These are phyloP conservation scores for Barnettozyma hawaiiensis DNA, from an alignment of 1,139 yeast genomes.

Conservation along the genomic window DNA sequence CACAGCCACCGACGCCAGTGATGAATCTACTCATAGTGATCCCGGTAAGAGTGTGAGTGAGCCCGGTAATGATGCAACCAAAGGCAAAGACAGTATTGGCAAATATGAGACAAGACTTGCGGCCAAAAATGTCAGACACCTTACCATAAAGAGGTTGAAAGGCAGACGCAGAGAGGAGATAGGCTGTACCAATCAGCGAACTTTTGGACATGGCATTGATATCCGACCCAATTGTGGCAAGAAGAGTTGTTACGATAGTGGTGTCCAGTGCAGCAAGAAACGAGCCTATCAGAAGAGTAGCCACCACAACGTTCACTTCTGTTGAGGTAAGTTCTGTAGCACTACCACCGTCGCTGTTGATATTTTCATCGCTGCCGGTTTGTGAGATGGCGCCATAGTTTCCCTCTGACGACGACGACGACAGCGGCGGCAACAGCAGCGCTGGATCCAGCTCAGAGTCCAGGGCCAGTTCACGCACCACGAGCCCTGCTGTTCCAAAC, in stretches of 20 bases:
- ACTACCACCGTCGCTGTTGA: background rate
- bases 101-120: conserved; percentile 48
- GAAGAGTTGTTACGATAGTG: conserved; percentile 55
- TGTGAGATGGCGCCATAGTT: conserved; percentile 12
- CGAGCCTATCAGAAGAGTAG: conserved; percentile 41
- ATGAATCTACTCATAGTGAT: conserved; percentile 66
- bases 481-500: conserved; percentile 13
- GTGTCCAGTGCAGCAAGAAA: conserved; percentile 59
- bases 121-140: conserved; percentile 79
- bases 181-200: conserved; percentile 59
- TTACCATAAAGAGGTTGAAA: conserved; percentile 82
- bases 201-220: conserved; percentile 47
- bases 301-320: conserved; percentile 26
- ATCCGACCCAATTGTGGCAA: conserved; percentile 59
- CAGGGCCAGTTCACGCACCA: conserved; percentile 13
- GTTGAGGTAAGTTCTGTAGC: conserved; percentile 1
- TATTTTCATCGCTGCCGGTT: background rate
- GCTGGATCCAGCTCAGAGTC: conserved; percentile 6
- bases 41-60: conserved; percentile 41
- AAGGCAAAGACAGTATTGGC: conserved; percentile 45
- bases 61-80: conserved; percentile 53
- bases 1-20: conserved; percentile 65
- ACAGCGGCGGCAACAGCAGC: too few species aligned
- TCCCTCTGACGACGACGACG: too few species aligned
- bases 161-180: conserved; percentile 54